These are phyloP conservation scores for Aspergillus sp. DNA, from an alignment of 2,329 filamentous ascomycete species.

Conservation along the genomic window DNA sequence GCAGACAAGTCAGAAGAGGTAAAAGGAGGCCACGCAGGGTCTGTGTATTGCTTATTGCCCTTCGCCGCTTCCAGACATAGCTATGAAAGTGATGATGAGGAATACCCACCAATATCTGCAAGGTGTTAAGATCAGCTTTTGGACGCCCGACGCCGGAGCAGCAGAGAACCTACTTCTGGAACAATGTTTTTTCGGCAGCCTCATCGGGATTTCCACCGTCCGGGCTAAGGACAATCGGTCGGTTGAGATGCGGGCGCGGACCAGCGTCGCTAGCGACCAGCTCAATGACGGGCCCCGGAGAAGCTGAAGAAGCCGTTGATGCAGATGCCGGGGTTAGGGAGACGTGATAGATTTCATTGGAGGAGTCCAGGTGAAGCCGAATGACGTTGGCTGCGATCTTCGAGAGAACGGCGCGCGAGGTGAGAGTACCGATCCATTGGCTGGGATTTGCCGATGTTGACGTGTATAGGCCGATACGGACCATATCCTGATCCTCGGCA, in stretches of 20 bases:
- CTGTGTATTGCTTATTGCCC: constrained; percentile 15
- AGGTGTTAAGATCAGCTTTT: constrained; percentile 1
- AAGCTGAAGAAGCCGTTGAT: constrained; percentile 15
- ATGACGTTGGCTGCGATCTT: constrained; percentile 21
- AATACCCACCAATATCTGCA: constrained; percentile 50
- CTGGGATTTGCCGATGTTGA: constrained; percentile 29
- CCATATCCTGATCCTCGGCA: constrained; percentile 32
- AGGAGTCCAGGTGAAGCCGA: constrained; percentile 39
- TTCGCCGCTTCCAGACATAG: constrained; percentile 43
- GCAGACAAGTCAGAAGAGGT: not conserved
- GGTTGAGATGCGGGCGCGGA: constrained; percentile 40
- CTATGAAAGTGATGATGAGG: constrained; percentile 41
- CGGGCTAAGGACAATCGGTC: constrained; percentile 38
- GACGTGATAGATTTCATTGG: constrained; percentile 40
- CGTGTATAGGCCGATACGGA: constrained; percentile 54
- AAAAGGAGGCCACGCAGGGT: not conserved
- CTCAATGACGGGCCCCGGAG: constrained; percentile 29
- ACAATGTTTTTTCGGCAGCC: constrained; percentile 43
- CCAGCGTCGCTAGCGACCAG: constrained; percentile 33
- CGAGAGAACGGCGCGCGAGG: constrained; percentile 35
- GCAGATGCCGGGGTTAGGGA: constrained; percentile 31
- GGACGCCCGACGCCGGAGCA: not conserved
- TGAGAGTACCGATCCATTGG: constrained; percentile 43
- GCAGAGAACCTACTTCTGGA: constrained; percentile 40
- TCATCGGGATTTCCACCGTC: constrained; percentile 41